phyloP scores from a whole-genome alignment of 2,329 filamentous ascomycete genomes.

The Fusarium lyarnte region DNA sequence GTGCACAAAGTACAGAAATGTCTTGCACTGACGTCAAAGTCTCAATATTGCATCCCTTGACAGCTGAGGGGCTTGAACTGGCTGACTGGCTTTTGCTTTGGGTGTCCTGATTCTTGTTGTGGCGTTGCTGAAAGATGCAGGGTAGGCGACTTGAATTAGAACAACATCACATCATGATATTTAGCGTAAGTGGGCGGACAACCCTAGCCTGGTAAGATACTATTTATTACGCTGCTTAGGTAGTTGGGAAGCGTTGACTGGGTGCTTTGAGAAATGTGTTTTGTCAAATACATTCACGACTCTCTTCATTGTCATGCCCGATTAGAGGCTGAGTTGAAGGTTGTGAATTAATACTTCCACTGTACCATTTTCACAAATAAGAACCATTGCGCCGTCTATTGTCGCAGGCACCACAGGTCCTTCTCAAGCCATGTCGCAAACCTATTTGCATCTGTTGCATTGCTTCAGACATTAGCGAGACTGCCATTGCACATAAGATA shows the following conservation, averaged over 20 bases:
- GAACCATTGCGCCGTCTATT: not conserved
- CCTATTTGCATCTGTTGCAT: not conserved
- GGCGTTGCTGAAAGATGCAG: not conserved
- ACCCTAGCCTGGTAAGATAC: not conserved
- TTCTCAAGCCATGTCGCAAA: not conserved
- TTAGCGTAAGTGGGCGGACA: not conserved
- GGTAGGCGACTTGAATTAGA: not conserved
- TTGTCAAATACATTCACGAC: too few species aligned
- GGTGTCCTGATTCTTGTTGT: too few species aligned
- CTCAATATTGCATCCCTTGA: not conserved
- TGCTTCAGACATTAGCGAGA: not conserved
- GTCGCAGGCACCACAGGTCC: not conserved
- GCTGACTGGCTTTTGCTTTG: not conserved
- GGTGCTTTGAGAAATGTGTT: fast-evolving
- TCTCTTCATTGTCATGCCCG: not conserved
- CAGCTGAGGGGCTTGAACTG: not conserved
- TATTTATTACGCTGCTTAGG: not conserved
- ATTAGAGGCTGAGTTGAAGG: not conserved
- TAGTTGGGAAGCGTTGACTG: not conserved
- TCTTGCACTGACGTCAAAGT: not conserved
- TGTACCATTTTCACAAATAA: not conserved
- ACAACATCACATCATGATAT: not conserved
- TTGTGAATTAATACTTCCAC: not conserved
- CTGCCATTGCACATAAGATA: not conserved
- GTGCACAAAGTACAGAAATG: not conserved